Evolutionary conservation across 306 rosid genomes (phyloP).

Genomic region (Ziziphus jujuba): DNA sequence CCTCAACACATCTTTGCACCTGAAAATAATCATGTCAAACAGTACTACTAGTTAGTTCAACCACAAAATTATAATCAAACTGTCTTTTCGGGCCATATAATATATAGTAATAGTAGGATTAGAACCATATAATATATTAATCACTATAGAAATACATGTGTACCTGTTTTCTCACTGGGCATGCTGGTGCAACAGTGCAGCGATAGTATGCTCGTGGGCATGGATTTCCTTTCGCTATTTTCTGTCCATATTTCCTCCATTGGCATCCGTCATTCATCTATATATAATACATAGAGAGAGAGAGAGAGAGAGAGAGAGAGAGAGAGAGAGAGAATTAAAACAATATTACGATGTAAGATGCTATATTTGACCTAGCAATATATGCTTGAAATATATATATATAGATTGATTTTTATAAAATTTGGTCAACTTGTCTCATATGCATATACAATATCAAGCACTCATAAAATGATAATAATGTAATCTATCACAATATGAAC

Average conservation of each 20-base stretch:
- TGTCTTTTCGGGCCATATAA: neutral
- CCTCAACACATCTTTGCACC: constrained; percentile 53
- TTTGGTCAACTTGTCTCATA: too few relatives aligned
- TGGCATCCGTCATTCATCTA: constrained; percentile 86
- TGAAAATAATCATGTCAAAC: constrained; percentile 12
- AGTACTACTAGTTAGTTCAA: neutral
- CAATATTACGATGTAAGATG: too few relatives aligned
- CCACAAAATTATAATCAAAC: neutral
- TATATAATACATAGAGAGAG: neutral
- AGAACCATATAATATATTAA: too few relatives aligned
- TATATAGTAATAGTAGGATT: too few relatives aligned
- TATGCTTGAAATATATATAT: too few relatives aligned
- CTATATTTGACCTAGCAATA: too few relatives aligned
- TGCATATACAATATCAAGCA: too few relatives aligned
- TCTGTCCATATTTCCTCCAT: constrained; percentile 88
- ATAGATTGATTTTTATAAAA: too few relatives aligned
- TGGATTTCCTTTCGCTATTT: constrained; percentile 74
- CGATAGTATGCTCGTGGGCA: constrained; percentile 83
- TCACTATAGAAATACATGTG: neutral
- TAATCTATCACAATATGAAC: too few relatives aligned
- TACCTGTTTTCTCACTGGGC: constrained; percentile 79
- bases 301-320: too few relatives aligned
- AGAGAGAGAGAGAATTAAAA: neutral
- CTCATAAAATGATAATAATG: too few relatives aligned
- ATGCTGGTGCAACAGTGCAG: constrained; percentile 65